Evolutionary conservation across 2,329 filamentous ascomycete species (phyloP).

Genomic region (Capronia coronata): DNA sequence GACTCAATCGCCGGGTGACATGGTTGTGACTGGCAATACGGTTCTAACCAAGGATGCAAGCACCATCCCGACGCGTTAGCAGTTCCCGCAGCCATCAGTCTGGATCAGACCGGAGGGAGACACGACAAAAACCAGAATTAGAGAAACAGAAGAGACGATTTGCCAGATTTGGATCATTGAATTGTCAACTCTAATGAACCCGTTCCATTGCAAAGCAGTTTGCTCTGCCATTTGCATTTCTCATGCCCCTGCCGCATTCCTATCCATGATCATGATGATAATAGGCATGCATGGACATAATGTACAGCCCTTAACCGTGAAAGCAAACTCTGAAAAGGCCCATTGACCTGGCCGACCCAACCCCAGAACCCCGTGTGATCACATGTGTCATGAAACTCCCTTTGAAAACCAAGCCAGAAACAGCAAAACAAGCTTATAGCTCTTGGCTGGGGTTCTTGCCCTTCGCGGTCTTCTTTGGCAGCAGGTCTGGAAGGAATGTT

Average conservation of each 20-base stretch:
- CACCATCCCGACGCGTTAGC: no score
- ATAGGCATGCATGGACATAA: conserved; percentile 49
- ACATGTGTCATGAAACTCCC: conserved; percentile 53
- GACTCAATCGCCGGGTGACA: no score
- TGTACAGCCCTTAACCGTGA: conserved; percentile 51
- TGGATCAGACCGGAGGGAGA: not conserved
- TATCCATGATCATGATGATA: conserved; percentile 32
- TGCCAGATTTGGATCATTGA: conserved; percentile 23
- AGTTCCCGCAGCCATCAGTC: not conserved
- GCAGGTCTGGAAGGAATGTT: conserved; percentile 64
- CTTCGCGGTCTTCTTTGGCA: conserved; percentile 99
- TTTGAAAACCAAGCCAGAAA: conserved; percentile 63
- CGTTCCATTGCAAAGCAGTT: conserved; percentile 19
- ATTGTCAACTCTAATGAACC: conserved; percentile 28
- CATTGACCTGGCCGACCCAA: conserved; percentile 52
- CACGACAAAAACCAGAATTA: no score
- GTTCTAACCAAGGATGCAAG: no score
- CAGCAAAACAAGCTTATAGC: conserved; percentile 65
- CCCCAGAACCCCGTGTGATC: conserved; percentile 66
- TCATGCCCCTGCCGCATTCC: conserved; percentile 27
- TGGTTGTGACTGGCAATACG: no score
- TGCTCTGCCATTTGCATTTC: conserved; percentile 35
- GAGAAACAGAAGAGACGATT: not conserved
- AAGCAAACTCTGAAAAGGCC: conserved; percentile 41
- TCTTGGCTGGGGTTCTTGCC: conserved; percentile 90